Conservation (phyloP, 202 grass and related monocot genomes). For the Hordeum pubiflorum region DNA sequence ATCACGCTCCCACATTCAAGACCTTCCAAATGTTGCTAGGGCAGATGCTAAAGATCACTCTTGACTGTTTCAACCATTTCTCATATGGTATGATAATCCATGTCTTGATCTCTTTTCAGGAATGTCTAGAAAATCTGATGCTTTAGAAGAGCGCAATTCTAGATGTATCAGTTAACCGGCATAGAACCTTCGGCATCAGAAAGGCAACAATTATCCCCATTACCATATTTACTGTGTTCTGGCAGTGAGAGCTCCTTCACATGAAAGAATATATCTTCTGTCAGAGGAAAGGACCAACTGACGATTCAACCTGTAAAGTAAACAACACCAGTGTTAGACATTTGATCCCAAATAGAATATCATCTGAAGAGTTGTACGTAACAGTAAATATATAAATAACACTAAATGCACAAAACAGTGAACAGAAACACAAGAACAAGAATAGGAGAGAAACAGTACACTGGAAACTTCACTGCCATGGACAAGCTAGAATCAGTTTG, state of each 20-base stretch:
- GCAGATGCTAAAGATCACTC: neutral
- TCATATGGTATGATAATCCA: neutral
- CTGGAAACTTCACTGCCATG: neutral
- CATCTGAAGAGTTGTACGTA: neutral
- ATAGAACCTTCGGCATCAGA: conserved; percentile 1
- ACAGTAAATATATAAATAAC: neutral
- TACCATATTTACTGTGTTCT: conserved; percentile 12
- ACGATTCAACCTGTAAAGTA: conserved; percentile 18
- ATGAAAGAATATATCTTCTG: conserved; percentile 12
- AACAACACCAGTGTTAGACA: conserved; percentile 5
- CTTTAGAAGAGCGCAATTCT: neutral
- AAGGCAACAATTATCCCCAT: neutral
- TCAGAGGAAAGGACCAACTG: neutral
- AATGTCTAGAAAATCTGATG: neutral
- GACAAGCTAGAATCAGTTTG: neutral
- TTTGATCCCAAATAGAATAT: conserved; percentile 6
- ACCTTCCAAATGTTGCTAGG: neutral
- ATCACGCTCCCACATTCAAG: conserved; percentile 7
- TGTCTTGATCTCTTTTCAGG: neutral
- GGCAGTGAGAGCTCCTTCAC: neutral
- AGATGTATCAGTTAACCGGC: neutral
- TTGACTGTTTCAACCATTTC: neutral
- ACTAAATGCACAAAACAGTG: neutral
- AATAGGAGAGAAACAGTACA: conserved; percentile 13
- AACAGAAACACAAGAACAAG: neutral